phyloP scores from a whole-genome alignment of 768 basidiomycete species.

The Crucibulum laeve region DNA sequence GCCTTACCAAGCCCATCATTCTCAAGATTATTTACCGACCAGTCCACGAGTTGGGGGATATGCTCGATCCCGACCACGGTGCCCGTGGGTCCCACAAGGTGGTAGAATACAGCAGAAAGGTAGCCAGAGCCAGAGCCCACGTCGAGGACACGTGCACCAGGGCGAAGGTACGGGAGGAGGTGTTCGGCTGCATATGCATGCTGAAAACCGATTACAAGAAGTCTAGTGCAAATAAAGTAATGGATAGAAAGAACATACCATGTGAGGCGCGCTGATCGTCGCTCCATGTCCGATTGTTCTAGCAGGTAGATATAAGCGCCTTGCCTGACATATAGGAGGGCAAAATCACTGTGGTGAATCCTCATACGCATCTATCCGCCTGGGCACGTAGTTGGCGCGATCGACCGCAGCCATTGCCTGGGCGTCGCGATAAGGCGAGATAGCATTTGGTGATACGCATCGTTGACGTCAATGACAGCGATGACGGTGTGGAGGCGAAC shows the following conservation, averaged over 20 bases:
- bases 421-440: not conserved
- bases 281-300: slow-evolving; percentile 80
- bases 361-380: slow-evolving; percentile 55
- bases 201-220: slow-evolving; percentile 23
- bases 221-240: not conserved
- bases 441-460: not conserved
- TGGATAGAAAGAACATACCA: slow-evolving; percentile 46
- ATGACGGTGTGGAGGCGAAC: not conserved
- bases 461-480: not conserved
- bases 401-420: slow-evolving; percentile 73
- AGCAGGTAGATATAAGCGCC: slow-evolving; percentile 5
- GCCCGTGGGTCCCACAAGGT: slow-evolving; percentile 54
- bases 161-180: slow-evolving; percentile 65
- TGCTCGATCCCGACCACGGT: slow-evolving; percentile 91
- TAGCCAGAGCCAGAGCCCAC: slow-evolving; percentile 90
- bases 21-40: slow-evolving; percentile 64
- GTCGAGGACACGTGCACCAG: slow-evolving; percentile 78
- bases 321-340: not conserved
- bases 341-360: slow-evolving; percentile 66
- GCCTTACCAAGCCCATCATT: slow-evolving; percentile 58
- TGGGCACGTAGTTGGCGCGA: slow-evolving; percentile 61
- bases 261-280: slow-evolving; percentile 96
- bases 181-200: slow-evolving; percentile 85
- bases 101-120: slow-evolving; percentile 75
- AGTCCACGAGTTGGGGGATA: slow-evolving; percentile 69